A percentile compares a stretch with the other conserved stretches of the same genome.
Conservation (phyloP, 2,329 filamentous ascomycete genomes). For the Tolypocladium cylindrosporum region DNA sequence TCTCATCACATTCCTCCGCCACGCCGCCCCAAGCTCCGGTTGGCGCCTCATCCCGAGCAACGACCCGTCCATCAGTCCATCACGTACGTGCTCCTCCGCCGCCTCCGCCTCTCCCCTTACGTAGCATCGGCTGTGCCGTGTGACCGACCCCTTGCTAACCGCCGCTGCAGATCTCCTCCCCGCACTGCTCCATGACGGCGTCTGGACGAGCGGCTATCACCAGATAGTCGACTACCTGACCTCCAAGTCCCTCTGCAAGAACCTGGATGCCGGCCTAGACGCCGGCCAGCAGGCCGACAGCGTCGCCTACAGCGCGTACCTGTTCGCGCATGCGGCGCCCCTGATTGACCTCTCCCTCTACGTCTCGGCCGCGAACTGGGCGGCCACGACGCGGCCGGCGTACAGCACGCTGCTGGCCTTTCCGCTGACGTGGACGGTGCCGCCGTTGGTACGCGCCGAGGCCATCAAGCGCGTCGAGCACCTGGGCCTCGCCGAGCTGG, state of each 20-base stretch:
- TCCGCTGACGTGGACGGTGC: constrained; percentile 80
- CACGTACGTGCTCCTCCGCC: constrained; percentile 40
- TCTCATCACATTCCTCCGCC: constrained; percentile 64
- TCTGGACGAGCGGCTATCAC: constrained; percentile 50
- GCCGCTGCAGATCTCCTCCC: constrained; percentile 39
- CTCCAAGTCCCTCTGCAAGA: constrained; percentile 20
- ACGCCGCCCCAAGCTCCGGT: constrained; percentile 42
- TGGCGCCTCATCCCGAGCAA: constrained; percentile 69
- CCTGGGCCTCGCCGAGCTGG: constrained; percentile 58
- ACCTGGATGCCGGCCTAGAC: constrained; percentile 30
- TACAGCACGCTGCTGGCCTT: constrained; percentile 75
- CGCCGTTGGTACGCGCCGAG: constrained; percentile 58
- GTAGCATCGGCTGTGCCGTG: neutral
- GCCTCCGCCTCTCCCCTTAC: neutral
- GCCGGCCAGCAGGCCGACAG: constrained; percentile 33
- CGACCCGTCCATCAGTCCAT: constrained; percentile 61
- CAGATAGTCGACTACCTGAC: constrained; percentile 50
- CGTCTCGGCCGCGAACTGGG: constrained; percentile 83
- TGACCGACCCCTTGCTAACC: constrained; percentile 10
- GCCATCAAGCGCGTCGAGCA: constrained; percentile 63
- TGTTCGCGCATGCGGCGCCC: constrained; percentile 64
- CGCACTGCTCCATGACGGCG: constrained; percentile 38
- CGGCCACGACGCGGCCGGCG: constrained; percentile 63
- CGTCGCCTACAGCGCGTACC: constrained; percentile 53
- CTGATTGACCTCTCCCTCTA: constrained; percentile 83